These are phyloP conservation scores for Trichophyton rubrum DNA, from an alignment of 2,329 filamentous ascomycete genomes.

Conservation along the genomic window DNA sequence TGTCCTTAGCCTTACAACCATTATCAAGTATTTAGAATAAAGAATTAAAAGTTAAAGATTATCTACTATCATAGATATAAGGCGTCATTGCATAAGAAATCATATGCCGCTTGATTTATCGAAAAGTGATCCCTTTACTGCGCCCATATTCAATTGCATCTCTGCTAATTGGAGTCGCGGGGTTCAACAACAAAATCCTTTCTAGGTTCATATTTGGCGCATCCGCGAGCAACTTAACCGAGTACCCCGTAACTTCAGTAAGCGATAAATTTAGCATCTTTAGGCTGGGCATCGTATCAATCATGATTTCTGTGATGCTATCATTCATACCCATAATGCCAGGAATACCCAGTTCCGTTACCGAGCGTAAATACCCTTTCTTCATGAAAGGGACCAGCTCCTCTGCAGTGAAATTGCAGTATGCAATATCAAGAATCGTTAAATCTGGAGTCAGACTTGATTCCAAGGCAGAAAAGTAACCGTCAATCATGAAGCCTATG, in stretches of 20 bases:
- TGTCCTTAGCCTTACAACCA: too few species aligned
- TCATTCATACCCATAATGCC: conserved; percentile 21
- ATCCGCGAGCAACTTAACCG: conserved; percentile 23
- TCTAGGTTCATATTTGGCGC: conserved; percentile 12
- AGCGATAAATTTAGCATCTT: conserved; percentile 24
- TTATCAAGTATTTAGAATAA: not conserved
- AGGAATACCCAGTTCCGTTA: conserved; percentile 23
- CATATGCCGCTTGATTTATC: not conserved
- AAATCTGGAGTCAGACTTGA: not conserved
- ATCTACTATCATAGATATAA: not conserved
- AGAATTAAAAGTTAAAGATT: not conserved
- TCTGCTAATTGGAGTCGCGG: conserved; percentile 4
- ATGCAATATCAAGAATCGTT: not conserved
- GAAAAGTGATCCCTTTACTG: conserved; percentile 9
- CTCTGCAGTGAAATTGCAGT: not conserved
- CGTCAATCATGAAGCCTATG: not conserved
- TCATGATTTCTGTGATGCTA: conserved; percentile 12
- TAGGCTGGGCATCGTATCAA: conserved; percentile 18
- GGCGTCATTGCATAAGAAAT: not conserved
- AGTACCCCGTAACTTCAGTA: conserved; percentile 25
- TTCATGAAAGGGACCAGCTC: conserved; percentile 14
- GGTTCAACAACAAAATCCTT: conserved; percentile 4
- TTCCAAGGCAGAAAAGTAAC: not conserved
- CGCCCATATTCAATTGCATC: conserved; percentile 13
- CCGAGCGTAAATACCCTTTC: conserved; percentile 9